Percentiles rank a stretch among this genome's conserved stretches.
These are phyloP conservation scores for Melanogaster broomeanus DNA, from an alignment of 768 basidiomycete species.

Conservation along the genomic window DNA sequence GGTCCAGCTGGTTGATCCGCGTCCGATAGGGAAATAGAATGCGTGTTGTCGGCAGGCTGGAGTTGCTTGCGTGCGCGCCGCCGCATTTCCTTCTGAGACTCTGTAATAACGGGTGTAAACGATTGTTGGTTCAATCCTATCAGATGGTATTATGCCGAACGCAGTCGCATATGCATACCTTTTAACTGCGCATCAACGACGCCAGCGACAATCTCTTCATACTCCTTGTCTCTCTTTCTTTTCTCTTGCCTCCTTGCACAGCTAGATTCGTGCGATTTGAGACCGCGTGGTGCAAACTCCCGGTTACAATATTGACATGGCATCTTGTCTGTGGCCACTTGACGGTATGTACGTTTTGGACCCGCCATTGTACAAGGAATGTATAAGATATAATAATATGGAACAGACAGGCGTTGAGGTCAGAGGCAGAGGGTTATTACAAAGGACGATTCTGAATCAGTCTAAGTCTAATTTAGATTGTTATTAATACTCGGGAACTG, in stretches of 20 bases:
- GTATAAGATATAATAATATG: no score
- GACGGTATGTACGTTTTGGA: not conserved
- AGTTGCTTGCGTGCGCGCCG: no score
- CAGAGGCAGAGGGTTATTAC: no score
- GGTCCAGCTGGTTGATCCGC: not conserved
- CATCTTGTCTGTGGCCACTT: slow-evolving; percentile 10
- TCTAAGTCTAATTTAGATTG: no score
- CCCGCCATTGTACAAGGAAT: not conserved
- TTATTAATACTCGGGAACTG: no score
- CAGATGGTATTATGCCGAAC: not conserved
- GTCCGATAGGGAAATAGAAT: no score
- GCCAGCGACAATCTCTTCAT: not conserved
- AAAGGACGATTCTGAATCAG: no score
- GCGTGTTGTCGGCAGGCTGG: no score
- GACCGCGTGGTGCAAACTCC: not conserved
- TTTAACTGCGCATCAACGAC: not conserved
- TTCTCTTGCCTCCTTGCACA: not conserved
- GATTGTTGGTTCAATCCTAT: no score
- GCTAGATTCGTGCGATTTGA: slow-evolving; percentile 5
- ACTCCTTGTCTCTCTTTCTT: slow-evolving; percentile 1
- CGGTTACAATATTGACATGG: not conserved
- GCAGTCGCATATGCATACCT: not conserved
- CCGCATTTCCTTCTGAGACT: not conserved
- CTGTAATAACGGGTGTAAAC: not conserved
- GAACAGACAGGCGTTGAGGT: no score